These are phyloP conservation scores for Phytopythium mirpurense DNA, from an alignment of 352 stramenopile species.

Conservation along the genomic window DNA sequence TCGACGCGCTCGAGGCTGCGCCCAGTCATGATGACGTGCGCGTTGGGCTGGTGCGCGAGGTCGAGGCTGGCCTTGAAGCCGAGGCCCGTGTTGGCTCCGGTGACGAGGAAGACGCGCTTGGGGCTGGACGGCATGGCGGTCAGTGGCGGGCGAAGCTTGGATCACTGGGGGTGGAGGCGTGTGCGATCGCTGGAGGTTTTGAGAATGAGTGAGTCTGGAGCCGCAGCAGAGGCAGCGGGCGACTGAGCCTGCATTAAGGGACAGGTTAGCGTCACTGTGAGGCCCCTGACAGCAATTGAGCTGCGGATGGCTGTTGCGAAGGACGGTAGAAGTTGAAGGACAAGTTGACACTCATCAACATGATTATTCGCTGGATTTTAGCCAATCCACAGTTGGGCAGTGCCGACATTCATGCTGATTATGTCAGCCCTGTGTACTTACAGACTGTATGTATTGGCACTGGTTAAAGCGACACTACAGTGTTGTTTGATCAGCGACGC, in stretches of 20 bases:
- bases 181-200: background rate
- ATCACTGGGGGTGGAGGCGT: background rate
- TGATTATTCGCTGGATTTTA: background rate
- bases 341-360: background rate
- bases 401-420: too few species aligned
- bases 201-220: background rate
- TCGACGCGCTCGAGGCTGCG: slow-evolving; percentile 22
- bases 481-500: too few species aligned
- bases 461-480: too few species aligned
- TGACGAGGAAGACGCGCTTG: slow-evolving; percentile 29
- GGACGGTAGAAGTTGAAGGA: too few species aligned
- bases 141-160: background rate
- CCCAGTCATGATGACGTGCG: slow-evolving; percentile 23
- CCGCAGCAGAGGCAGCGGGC: too few species aligned
- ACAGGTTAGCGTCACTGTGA: too few species aligned
- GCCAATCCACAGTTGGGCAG: too few species aligned
- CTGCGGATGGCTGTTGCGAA: too few species aligned
- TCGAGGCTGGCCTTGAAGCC: slow-evolving; percentile 21
- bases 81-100: slow-evolving; percentile 26
- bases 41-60: slow-evolving; percentile 18
- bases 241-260: too few species aligned
- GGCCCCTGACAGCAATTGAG: too few species aligned
- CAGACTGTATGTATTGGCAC: too few species aligned
- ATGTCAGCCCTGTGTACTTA: too few species aligned
- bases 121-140: background rate